Conservation (phyloP, 73 alveolate species). For the Paramecium bursaria region DNA sequence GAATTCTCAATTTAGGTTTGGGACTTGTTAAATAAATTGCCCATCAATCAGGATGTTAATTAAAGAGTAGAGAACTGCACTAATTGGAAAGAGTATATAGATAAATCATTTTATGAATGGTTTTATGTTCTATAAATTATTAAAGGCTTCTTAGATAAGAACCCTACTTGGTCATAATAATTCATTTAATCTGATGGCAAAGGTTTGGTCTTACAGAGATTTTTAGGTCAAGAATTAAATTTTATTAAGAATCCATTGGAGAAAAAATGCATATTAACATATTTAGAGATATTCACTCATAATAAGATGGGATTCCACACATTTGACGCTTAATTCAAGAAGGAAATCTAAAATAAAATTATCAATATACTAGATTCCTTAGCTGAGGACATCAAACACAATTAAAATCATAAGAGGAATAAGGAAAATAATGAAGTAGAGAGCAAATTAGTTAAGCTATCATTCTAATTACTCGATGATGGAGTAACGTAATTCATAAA, state of each 20-base stretch:
- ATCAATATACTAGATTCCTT: not conserved
- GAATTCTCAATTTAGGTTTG: slow-evolving; percentile 50
- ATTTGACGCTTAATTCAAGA: not conserved
- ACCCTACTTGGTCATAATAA: slow-evolving; percentile 12
- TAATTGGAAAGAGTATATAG: slow-evolving; percentile 51
- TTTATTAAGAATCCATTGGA: slow-evolving; percentile 23
- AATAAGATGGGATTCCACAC: not conserved
- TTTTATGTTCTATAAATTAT: slow-evolving; percentile 52
- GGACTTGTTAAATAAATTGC: slow-evolving; percentile 47
- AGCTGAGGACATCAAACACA: not conserved
- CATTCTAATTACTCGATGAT: slow-evolving; percentile 1
- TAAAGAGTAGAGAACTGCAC: slow-evolving; percentile 7
- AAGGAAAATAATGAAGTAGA: slow-evolving; percentile 42
- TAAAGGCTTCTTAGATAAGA: slow-evolving; percentile 9
- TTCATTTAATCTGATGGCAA: slow-evolving; percentile 13
- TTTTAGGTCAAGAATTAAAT: slow-evolving; percentile 12
- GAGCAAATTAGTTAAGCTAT: not conserved
- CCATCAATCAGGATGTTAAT: not conserved
- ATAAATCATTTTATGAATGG: slow-evolving; percentile 31
- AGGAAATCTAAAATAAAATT: slow-evolving; percentile 4
- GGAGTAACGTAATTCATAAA: not conserved
- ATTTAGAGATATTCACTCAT: slow-evolving; percentile 37
- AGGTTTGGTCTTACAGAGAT: slow-evolving; percentile 16
- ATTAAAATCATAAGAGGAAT: not conserved
- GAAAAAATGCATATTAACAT: slow-evolving; percentile 20